Conservation (phyloP, 129 eudicot genomes). For the Pittosporum tobira region DNA sequence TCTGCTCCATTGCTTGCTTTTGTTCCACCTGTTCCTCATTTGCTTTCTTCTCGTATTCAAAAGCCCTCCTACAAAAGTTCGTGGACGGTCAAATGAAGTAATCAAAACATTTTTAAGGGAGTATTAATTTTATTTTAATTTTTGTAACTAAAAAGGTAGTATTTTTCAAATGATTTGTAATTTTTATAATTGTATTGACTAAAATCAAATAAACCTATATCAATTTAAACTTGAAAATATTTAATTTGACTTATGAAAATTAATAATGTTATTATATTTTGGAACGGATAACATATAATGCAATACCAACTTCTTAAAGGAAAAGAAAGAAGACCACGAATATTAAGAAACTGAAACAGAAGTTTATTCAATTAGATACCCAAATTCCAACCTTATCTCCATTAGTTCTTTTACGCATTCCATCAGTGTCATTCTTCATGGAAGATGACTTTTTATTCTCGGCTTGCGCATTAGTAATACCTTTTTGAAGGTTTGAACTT, state of each 20-base stretch:
- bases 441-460: slow-evolving; percentile 57
- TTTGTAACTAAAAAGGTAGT: no score
- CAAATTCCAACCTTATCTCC: slow-evolving; percentile 51
- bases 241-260: no score
- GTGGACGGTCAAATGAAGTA: not conserved
- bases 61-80: slow-evolving; percentile 46
- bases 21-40: slow-evolving; percentile 67
- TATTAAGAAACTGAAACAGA: not conserved
- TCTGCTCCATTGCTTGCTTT: slow-evolving; percentile 74
- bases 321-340: not conserved
- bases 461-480: slow-evolving; percentile 37
- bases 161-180: no score
- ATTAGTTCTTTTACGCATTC: slow-evolving; percentile 61
- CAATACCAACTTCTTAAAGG: not conserved
- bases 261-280: not conserved
- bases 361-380: not conserved
- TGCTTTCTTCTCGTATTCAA: slow-evolving; percentile 68
- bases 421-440: slow-evolving; percentile 58
- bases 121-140: no score
- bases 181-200: no score
- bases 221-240: no score
- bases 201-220: no score
- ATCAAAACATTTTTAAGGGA: no score
- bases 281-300: not conserved
- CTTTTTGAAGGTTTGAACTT: slow-evolving; percentile 51